phyloP scores from a whole-genome alignment of 176 grass and related monocot genomes.

The Pontederia paniculata region DNA sequence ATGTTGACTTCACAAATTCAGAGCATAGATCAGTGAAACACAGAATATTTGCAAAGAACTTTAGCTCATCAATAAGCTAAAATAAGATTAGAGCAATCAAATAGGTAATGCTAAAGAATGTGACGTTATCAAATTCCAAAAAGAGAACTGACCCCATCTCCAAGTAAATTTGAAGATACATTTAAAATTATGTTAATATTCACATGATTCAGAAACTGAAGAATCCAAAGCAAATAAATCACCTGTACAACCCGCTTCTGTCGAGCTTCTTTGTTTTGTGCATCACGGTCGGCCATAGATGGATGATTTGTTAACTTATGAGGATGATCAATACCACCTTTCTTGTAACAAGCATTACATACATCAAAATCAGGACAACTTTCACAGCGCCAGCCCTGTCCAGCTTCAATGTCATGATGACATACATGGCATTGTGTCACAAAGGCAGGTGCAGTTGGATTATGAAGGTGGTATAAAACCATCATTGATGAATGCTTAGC shows the following conservation, averaged over 20 bases:
- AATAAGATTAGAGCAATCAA: too few relatives aligned
- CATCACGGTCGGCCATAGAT: conserved; percentile 69
- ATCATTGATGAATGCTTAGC: conserved; percentile 99
- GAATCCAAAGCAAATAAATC: conserved; percentile 19
- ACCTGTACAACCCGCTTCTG: conserved; percentile 89
- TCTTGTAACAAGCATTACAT: conserved; percentile 80
- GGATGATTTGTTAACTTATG: conserved; percentile 93
- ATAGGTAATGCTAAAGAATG: too few relatives aligned
- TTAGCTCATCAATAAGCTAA: too few relatives aligned
- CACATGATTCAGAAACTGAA: background rate
- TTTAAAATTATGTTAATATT: too few relatives aligned
- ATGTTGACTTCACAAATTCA: too few relatives aligned
- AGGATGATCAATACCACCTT: conserved; percentile 66
- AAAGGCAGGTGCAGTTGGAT: conserved; percentile 94
- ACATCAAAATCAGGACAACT: conserved; percentile 97
- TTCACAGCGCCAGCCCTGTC: conserved; percentile 98
- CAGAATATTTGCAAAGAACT: too few relatives aligned
- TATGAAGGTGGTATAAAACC: conserved; percentile 98
- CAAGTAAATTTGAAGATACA: too few relatives aligned
- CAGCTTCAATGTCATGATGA: conserved; percentile 88
- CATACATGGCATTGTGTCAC: conserved; percentile 91
- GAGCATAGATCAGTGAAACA: too few relatives aligned
- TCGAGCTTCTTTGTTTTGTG: conserved; percentile 93
- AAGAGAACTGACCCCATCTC: too few relatives aligned
- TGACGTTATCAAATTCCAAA: too few relatives aligned